Base-by-base conservation (phyloP, 768 basidiomycete species). In the Jaapia argillacea region DNA sequence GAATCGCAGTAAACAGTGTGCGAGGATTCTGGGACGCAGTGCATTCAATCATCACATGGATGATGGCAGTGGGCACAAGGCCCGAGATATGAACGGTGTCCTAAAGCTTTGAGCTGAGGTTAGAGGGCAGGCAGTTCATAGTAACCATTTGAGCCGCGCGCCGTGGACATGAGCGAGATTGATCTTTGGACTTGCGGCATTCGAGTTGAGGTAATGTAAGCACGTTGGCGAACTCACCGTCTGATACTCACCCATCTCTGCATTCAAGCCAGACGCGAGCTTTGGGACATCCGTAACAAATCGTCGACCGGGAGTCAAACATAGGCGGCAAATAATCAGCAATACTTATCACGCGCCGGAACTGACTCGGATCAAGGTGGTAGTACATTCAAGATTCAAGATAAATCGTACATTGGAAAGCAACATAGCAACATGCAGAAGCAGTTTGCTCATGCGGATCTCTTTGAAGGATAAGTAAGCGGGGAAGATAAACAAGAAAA, bases 201-300 rank as follows among this genome's bases (percentile, higher is more conserved):
- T n/a, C n/a, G n/a, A n/a, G n/a, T n/a, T n/a, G n/a, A n/a, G n/a
- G n/a, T n/a, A n/a, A n/a, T n/a, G n/a, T n/a, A 33, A 33, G 10
- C 44, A 10, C 55, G 33, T 2, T 33, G 28, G 2, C 48, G 46
- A n/a, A 40, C 25, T 40, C 42, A 25, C n/a, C 27, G 38, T 65
- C 13, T 6, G 45, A 40, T 10, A 40, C 40, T 6, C 31, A 16
- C 10, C 31, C 10, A 10, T 33, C 31, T 10, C 10, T 16, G 16
- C 31, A 33, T 33, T 10, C 16, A 10, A 10, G 10, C 31, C 16
- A 10, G 16, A 10, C 31, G 10, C 31, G 10, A 10, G 31, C 31
- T 16, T 10, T 10, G 31, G 31, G 10, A 10, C 31, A 10, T 33
- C 10, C 10, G 31, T 33, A 10, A 10, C 16, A 16, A 16, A 33